These are phyloP conservation scores for Acanthochlamys bracteata DNA, from an alignment of 106 monocot species.

Conservation along the genomic window DNA sequence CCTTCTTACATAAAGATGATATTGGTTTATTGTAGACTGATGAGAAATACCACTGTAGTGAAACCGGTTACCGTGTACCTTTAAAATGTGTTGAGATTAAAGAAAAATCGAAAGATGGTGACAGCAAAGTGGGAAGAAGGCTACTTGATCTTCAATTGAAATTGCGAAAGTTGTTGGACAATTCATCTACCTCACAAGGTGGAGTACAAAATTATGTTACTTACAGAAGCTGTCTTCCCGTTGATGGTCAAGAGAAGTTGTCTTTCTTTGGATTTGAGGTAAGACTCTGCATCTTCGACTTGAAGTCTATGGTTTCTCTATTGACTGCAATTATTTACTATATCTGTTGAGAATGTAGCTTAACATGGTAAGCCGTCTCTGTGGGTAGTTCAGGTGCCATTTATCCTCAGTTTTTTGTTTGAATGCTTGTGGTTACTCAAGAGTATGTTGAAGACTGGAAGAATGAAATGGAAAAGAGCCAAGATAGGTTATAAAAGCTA, in stretches of 20 bases:
- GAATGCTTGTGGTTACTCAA: background rate
- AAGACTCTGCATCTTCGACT: slow-evolving; percentile 9
- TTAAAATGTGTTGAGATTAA: slow-evolving; percentile 63
- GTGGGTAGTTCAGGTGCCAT: background rate
- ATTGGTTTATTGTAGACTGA: slow-evolving; percentile 47
- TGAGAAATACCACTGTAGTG: slow-evolving; percentile 78
- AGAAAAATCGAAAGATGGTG: slow-evolving; percentile 29
- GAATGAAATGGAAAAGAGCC: no score
- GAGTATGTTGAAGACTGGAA: background rate
- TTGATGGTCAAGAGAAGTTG: slow-evolving; percentile 65
- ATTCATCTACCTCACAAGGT: slow-evolving; percentile 28
- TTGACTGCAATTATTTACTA: background rate
- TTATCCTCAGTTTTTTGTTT: background rate
- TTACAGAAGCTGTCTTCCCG: slow-evolving; percentile 82
- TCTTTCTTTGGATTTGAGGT: slow-evolving; percentile 99
- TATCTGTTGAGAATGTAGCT: background rate
- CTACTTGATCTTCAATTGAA: slow-evolving; percentile 20
- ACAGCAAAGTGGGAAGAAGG: slow-evolving; percentile 27
- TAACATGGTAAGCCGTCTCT: background rate
- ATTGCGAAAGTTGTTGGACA: slow-evolving; percentile 48
- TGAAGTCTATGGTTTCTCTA: background rate
- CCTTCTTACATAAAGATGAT: no score
- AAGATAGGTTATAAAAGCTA: no score
- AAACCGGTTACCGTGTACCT: slow-evolving; percentile 88
- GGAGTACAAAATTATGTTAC: slow-evolving; percentile 56